A percentile compares a stretch with the other conserved stretches of the same genome.
Conservation (phyloP, 139 green algal genomes). For the Edaphochlamys debaryana region DNA sequence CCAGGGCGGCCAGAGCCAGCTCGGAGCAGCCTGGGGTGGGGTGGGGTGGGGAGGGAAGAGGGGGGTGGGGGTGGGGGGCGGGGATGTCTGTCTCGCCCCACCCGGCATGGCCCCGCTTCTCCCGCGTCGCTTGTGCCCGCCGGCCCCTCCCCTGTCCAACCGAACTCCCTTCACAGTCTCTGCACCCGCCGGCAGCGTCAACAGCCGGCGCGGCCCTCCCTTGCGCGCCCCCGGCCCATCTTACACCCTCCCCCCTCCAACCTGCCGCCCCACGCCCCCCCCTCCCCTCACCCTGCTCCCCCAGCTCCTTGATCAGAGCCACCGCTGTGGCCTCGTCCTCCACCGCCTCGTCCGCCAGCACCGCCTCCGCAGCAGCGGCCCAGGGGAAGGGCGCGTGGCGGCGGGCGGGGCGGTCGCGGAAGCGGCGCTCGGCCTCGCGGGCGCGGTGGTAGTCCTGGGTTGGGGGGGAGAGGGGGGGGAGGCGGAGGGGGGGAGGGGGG, state of each 20-base stretch:
- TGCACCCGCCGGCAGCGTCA: no score
- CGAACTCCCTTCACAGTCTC: no score
- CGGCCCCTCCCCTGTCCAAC: no score
- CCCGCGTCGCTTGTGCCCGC: no score
- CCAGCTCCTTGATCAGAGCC: slow-evolving; percentile 21
- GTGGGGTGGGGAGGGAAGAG: no score
- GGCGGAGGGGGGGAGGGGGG: no score
- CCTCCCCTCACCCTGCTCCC: slow-evolving; percentile 16
- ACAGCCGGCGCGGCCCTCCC: neutral
- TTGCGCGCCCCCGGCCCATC: neutral
- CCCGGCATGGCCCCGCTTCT: no score
- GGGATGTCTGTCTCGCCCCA: no score
- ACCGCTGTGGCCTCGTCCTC: slow-evolving; percentile 14
- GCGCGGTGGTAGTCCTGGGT: slow-evolving; percentile 9
- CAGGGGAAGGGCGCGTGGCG: slow-evolving; percentile 10
- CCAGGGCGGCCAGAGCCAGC: slow-evolving; percentile 17
- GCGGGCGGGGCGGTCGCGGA: neutral
- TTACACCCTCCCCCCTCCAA: neutral
- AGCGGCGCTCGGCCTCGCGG: slow-evolving; percentile 15
- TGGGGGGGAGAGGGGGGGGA: no score
- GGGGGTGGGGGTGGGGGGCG: no score
- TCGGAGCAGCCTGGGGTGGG: slow-evolving; percentile 18
- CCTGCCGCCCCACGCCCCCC: neutral
- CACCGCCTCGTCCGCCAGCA: slow-evolving; percentile 22
- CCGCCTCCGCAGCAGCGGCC: neutral